A percentile compares a stretch with the other conserved stretches of the same genome.
Conservation (phyloP, 345 rosid species). For the Xanthoceras sorbifolium region DNA sequence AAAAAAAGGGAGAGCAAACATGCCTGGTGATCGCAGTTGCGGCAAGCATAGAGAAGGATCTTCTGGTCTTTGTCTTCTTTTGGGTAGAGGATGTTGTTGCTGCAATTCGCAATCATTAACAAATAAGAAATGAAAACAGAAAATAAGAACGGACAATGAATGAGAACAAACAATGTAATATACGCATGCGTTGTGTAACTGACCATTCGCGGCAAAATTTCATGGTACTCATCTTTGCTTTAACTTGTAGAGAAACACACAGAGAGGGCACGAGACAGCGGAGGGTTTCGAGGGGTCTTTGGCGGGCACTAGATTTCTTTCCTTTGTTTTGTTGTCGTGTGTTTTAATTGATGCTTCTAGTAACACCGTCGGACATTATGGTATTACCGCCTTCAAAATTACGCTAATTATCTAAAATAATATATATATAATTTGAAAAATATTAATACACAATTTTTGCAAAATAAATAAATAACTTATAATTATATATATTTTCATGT, state of each 20-base stretch:
- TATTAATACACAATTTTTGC: no score
- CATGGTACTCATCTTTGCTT: conserved; percentile 74
- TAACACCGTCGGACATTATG: background rate
- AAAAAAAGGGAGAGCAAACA: background rate
- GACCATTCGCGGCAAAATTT: conserved; percentile 89
- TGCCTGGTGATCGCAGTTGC: conserved; percentile 88
- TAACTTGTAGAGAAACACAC: background rate
- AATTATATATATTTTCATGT: no score
- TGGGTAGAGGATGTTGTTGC: conserved; percentile 80
- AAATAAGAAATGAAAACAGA: background rate
- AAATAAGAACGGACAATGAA: background rate
- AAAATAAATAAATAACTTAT: no score
- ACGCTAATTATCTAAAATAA: no score
- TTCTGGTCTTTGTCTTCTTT: conserved; percentile 65
- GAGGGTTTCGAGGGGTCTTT: background rate
- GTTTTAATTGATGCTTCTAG: background rate
- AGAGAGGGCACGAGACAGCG: background rate
- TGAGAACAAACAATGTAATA: background rate
- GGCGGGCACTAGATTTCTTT: conserved; percentile 15
- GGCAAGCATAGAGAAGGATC: conserved; percentile 76
- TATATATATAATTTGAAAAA: no score
- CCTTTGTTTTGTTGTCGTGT: no score
- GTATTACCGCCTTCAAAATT: no score
- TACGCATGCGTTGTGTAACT: background rate
- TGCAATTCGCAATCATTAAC: conserved; percentile 20